These are phyloP conservation scores for Brasilioporus rufonigricans DNA, from an alignment of 768 basidiomycete species.

Conservation along the genomic window DNA sequence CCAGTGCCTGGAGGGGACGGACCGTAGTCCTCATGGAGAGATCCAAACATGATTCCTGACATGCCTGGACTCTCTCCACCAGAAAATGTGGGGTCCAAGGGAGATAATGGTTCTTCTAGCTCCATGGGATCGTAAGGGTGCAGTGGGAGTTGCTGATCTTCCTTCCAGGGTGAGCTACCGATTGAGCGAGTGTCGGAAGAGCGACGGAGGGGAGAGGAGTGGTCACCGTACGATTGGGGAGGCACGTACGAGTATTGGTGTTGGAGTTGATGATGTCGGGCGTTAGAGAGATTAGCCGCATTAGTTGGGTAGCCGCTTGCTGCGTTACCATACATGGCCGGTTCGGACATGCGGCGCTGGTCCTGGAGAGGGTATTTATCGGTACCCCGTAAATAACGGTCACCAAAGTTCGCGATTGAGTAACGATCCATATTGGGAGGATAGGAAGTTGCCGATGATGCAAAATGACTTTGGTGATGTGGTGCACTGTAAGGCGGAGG, in stretches of 20 bases:
- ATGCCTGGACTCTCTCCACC: constrained; percentile 38
- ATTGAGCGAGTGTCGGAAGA: constrained; percentile 44
- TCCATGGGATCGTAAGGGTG: constrained; percentile 35
- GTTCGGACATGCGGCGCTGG: constrained; percentile 71
- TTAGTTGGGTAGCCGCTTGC: constrained; percentile 37
- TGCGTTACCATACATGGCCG: constrained; percentile 46
- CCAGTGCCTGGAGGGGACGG: constrained; percentile 62
- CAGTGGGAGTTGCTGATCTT: constrained; percentile 30
- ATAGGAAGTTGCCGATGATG: constrained; percentile 40
- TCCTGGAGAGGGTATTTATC: constrained; percentile 44
- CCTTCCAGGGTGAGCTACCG: constrained; percentile 34
- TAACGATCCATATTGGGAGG: constrained; percentile 41
- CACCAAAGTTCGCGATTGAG: constrained; percentile 36
- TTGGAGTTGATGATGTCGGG: constrained; percentile 42
- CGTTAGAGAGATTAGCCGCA: constrained; percentile 30
- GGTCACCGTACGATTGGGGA: constrained; percentile 37
- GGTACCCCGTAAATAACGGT: constrained; percentile 40
- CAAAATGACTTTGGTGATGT: constrained; percentile 44
- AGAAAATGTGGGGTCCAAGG: constrained; percentile 52
- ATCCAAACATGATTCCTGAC: constrained; percentile 39
- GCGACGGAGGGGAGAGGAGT: constrained; percentile 45
- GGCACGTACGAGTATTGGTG: constrained; percentile 36
- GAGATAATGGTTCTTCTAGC: constrained; percentile 52
- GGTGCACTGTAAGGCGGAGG: constrained; percentile 42
- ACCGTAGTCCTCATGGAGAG: constrained; percentile 50